Evolutionary conservation across 257 asterid genomes (phyloP), one percentile per base, ranked within the genome.

Genomic region (Rauvolfia tetraphylla): DNA sequence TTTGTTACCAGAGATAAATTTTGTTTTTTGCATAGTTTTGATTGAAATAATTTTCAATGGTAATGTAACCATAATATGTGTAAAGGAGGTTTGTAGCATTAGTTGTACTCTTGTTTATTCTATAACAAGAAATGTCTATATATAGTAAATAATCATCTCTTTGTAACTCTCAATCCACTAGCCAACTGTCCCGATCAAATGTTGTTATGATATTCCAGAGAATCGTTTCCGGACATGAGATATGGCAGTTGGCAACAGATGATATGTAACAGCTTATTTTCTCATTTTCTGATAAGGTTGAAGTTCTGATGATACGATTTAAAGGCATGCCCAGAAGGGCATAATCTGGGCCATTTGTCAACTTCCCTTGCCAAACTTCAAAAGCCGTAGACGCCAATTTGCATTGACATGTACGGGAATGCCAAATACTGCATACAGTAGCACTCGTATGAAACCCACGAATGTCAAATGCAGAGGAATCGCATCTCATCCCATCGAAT

Each of bases 391-490:
- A 38, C 23, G n/a, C 27, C 51, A 67, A 65, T 65, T 34, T 31
- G 54, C 29, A 48, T 33, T 66, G 67, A 15, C 57, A 10, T 33
- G 13, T 15, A 14, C 18, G 36, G 29, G 71, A 67, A 48, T 76
- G 79, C 53, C 68, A 76, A 76, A 36, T 17, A 36, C 1, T 36
- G 20, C 14, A n/a, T 34, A 61, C 2, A 1, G 23, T 22, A 27
- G 20, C 17, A n/a, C 18, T 27, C 29, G 3, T 61, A 0, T 9
- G n/a, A 38, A 67, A 33, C 5, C 49, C 49, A 67, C 65, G 36
- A 76, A 51, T 49, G 54, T 48, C 63, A 58, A 73, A 29, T 6
- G 34, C n/a, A 72, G 10, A 39, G 69, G 77, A 58, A 74, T 74
- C 71, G 48, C 63, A 75, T 63, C 53, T 33, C 20, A 41, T n/a